Percentiles rank a stretch among this genome's conserved stretches.
phyloP scores from a whole-genome alignment of 345 rosid species.

The Aquilaria malaccensis region DNA sequence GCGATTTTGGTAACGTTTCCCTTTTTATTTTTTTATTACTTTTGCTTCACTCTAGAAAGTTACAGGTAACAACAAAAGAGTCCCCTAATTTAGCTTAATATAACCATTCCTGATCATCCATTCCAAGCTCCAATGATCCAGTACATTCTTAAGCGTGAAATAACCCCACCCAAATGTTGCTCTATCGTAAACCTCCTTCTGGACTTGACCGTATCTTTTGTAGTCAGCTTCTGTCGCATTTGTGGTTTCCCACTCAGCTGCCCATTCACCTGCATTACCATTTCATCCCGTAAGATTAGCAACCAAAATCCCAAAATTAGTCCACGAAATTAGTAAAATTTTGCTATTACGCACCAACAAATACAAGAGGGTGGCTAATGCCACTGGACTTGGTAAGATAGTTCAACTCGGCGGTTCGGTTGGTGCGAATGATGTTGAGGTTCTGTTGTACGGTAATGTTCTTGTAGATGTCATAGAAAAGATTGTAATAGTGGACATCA shows the following conservation, averaged over 20 bases:
- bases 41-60: no score
- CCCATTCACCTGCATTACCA: conserved; percentile 46
- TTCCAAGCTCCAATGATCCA: conserved; percentile 36
- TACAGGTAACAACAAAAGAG: no score
- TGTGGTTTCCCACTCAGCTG: conserved; percentile 38
- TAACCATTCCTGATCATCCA: conserved; percentile 51
- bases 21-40: no score
- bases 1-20: no score
- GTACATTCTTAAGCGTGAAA: conserved; percentile 45
- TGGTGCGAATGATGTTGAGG: conserved; percentile 31
- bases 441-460: conserved; percentile 36
- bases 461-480: conserved; percentile 21
- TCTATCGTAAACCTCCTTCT: conserved; percentile 32
- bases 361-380: conserved; percentile 27
- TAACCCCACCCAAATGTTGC: conserved; percentile 61
- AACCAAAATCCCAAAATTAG: background rate
- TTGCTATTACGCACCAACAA: conserved; percentile 23
- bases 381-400: conserved; percentile 28
- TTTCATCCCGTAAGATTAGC: conserved; percentile 37
- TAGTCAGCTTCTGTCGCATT: conserved; percentile 38
- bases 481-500: conserved; percentile 49
- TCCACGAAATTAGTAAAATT: no score
- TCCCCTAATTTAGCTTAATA: conserved; percentile 17
- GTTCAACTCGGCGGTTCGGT: conserved; percentile 28
- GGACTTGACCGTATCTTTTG: conserved; percentile 36